Conservation (phyloP, 2,329 filamentous ascomycete genomes). For the Sporothrix curviconia region DNA sequence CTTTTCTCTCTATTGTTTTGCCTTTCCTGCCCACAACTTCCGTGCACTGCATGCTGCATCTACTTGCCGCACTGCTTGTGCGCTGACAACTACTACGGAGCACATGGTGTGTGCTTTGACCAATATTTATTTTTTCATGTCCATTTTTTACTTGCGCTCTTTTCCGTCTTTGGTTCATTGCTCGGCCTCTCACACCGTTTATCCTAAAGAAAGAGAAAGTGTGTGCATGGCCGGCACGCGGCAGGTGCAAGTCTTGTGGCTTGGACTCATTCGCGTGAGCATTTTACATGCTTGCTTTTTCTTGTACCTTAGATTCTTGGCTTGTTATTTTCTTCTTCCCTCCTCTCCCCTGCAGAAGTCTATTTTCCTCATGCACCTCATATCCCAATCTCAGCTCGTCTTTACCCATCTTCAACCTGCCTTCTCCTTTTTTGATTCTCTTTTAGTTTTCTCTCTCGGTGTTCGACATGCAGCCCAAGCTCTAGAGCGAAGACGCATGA, state of each 20-base stretch:
- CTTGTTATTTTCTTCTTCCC: not conserved
- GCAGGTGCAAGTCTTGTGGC: constrained; percentile 3
- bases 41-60: not conserved
- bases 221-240: not conserved
- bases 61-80: not conserved
- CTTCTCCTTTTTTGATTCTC: not conserved
- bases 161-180: not conserved
- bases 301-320: not conserved
- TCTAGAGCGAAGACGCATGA: not conserved
- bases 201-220: not conserved
- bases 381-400: not conserved
- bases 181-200: not conserved
- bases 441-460: not conserved
- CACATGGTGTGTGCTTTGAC: not conserved
- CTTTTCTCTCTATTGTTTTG: not conserved
- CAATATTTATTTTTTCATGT: not conserved
- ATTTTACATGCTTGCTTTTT: not conserved
- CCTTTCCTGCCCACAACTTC: not conserved
- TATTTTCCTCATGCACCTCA: not conserved
- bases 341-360: not conserved
- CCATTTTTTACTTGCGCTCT: not conserved
- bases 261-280: not conserved
- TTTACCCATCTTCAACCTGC: not conserved
- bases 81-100: too few relatives aligned
- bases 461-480: too few relatives aligned